A percentile compares a stretch with the other conserved stretches of the same genome.
These are phyloP conservation scores for Backusella morwellensis DNA, from an alignment of 192 early-diverging fungal species.

Conservation along the genomic window DNA sequence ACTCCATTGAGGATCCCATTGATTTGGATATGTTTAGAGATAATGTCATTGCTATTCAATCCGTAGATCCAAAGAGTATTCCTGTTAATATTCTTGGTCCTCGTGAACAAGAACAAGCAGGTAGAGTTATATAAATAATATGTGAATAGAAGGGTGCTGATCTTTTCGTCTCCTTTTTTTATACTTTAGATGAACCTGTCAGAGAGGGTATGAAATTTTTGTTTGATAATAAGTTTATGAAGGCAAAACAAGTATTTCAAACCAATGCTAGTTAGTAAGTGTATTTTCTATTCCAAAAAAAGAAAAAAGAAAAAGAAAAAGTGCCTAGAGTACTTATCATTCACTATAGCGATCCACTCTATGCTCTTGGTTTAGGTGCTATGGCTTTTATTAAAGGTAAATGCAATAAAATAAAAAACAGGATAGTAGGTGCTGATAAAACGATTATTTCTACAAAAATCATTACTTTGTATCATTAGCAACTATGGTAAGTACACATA, in stretches of 20 bases:
- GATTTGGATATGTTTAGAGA: slow-evolving; percentile 24
- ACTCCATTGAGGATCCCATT: slow-evolving; percentile 24
- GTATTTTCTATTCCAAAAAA: background rate
- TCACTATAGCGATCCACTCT: slow-evolving; percentile 41
- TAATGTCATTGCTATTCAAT: slow-evolving; percentile 16
- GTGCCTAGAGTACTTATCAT: background rate
- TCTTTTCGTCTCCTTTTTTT: background rate
- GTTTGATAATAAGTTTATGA: slow-evolving; percentile 52
- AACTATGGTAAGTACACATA: slow-evolving; percentile 22
- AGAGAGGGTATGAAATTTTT: slow-evolving; percentile 37
- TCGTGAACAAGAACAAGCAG: slow-evolving; percentile 33
- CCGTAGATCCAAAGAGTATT: slow-evolving; percentile 20
- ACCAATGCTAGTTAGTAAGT: slow-evolving; percentile 40
- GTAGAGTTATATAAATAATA: slow-evolving; percentile 10
- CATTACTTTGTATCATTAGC: slow-evolving; percentile 1
- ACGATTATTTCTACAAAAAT: background rate
- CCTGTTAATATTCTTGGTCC: slow-evolving; percentile 30
- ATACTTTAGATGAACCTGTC: slow-evolving; percentile 23
- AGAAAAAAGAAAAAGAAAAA: background rate
- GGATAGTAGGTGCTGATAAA: background rate
- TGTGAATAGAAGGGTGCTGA: background rate
- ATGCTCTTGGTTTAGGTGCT: slow-evolving; percentile 49
- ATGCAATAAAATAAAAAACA: background rate
- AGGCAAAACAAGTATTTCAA: slow-evolving; percentile 50
- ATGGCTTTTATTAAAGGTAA: slow-evolving; percentile 57